phyloP scores from a whole-genome alignment of 768 basidiomycete species.

The Melanogaster broomeanus region DNA sequence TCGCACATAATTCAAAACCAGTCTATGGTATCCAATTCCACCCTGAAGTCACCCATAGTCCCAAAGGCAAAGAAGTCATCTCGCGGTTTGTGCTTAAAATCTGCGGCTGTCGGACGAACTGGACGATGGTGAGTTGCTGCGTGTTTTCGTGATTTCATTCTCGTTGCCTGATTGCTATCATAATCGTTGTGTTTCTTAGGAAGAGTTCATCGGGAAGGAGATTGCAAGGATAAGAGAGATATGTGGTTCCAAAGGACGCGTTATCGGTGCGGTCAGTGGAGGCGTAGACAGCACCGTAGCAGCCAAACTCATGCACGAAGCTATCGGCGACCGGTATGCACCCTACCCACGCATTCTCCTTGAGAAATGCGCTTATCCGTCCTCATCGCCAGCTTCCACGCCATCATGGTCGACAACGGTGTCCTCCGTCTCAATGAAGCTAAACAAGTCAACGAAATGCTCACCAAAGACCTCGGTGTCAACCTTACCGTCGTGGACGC shows the following conservation, averaged over 20 bases:
- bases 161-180: not conserved
- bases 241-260: constrained; percentile 91
- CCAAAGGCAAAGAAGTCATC: constrained; percentile 87
- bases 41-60: constrained; percentile 96
- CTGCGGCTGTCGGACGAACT: constrained; percentile 77
- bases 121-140: constrained; percentile 81
- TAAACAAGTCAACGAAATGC: constrained; percentile 88
- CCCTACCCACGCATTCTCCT: not conserved
- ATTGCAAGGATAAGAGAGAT: constrained; percentile 91
- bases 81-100: constrained; percentile 81
- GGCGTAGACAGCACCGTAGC: constrained; percentile 99
- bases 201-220: constrained; percentile 98
- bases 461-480: constrained; percentile 90
- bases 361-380: constrained; percentile 1
- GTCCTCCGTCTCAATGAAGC: constrained; percentile 93
- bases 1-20: constrained; percentile 86
- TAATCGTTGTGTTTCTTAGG: constrained; percentile 43
- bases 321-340: constrained; percentile 89
- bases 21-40: constrained; percentile 99
- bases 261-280: constrained; percentile 96
- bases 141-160: constrained; percentile 2
- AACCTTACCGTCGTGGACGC: constrained; percentile 96
- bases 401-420: constrained; percentile 99
- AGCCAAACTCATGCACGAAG: constrained; percentile 99
- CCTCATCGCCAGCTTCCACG: constrained; percentile 75